phyloP scores from a whole-genome alignment of 2,329 filamentous ascomycete genomes.

The Fusarium liriodendri region DNA sequence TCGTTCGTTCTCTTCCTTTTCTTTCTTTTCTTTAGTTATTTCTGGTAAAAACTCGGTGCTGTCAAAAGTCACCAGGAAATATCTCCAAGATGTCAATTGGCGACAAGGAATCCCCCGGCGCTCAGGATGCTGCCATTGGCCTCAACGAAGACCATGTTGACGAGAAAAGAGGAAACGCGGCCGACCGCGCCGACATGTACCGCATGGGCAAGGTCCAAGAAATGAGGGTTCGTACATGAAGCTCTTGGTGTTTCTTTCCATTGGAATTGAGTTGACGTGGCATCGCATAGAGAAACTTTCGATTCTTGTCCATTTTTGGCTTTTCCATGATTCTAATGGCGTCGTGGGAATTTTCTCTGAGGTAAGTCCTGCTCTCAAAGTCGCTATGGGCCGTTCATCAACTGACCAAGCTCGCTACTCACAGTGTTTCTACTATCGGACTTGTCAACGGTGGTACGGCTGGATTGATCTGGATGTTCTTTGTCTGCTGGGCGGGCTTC shows the following conservation, averaged over 20 bases:
- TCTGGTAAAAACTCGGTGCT: neutral
- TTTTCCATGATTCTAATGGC: constrained; percentile 60
- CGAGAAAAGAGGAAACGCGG: constrained; percentile 34
- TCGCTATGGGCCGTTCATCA: accelerated
- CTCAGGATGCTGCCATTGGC: constrained; percentile 1
- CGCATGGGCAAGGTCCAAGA: constrained; percentile 38
- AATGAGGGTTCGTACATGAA: constrained; percentile 31
- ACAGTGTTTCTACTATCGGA: constrained; percentile 35
- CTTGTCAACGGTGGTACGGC: constrained; percentile 57
- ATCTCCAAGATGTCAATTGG: constrained; percentile 21
- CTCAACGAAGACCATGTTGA: constrained; percentile 21
- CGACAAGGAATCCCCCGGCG: constrained; percentile 15
- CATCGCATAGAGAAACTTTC: constrained; percentile 54
- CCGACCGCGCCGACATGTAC: constrained; percentile 40
- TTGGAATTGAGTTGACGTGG: neutral
- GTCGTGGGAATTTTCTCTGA: constrained; percentile 56
- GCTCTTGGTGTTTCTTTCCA: accelerated
- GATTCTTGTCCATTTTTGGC: constrained; percentile 58
- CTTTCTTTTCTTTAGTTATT: neutral
- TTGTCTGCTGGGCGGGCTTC: constrained; percentile 54
- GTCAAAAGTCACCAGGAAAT: neutral
- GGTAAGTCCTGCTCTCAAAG: constrained; percentile 28
- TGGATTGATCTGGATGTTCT: constrained; percentile 59
- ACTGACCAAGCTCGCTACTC: neutral
- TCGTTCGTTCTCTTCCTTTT: constrained; percentile 1